Percentiles rank a stretch among this genome's conserved stretches.
Evolutionary conservation across 257 asterid genomes (phyloP).

Genomic region (Mitragyna speciosa): DNA sequence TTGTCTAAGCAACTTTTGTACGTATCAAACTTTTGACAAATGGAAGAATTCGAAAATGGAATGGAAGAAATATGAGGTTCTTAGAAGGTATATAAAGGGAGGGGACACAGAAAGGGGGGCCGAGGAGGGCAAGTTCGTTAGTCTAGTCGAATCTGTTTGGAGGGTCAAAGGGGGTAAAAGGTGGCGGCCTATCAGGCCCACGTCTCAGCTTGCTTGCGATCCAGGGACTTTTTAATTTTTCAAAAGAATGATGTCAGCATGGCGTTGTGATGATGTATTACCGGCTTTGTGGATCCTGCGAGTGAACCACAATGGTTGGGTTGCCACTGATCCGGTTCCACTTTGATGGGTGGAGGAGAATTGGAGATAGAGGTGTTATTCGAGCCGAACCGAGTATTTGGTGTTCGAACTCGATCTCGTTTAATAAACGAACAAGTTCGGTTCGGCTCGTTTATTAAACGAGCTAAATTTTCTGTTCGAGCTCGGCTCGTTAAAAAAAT

Average conservation of each 20-base stretch:
- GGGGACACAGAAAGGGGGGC: too few species aligned
- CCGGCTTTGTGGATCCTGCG: not conserved
- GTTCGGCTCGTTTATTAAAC: too few species aligned
- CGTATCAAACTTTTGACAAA: not conserved
- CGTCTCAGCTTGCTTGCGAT: slow-evolving; percentile 17
- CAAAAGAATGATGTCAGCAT: slow-evolving; percentile 10
- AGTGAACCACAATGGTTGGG: not conserved
- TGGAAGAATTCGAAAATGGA: not conserved
- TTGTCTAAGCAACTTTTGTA: not conserved
- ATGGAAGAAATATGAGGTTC: not conserved
- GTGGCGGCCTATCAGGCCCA: slow-evolving; percentile 5
- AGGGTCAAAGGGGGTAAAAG: slow-evolving; percentile 3
- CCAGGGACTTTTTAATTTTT: not conserved
- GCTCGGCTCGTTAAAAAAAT: too few species aligned
- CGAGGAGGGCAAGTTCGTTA: not conserved
- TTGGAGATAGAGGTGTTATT: too few species aligned
- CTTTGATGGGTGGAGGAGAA: not conserved
- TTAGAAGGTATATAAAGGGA: slow-evolving; percentile 22
- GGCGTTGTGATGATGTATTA: slow-evolving; percentile 29
- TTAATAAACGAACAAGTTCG: too few species aligned
- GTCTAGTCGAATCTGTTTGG: not conserved
- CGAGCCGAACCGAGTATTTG: too few species aligned
- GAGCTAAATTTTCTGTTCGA: too few species aligned
- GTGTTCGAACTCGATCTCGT: too few species aligned
- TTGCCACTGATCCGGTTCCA: not conserved